Evolutionary conservation across 78 protist genomes (phyloP).

Genomic region (Dictyostelium capitatum): DNA sequence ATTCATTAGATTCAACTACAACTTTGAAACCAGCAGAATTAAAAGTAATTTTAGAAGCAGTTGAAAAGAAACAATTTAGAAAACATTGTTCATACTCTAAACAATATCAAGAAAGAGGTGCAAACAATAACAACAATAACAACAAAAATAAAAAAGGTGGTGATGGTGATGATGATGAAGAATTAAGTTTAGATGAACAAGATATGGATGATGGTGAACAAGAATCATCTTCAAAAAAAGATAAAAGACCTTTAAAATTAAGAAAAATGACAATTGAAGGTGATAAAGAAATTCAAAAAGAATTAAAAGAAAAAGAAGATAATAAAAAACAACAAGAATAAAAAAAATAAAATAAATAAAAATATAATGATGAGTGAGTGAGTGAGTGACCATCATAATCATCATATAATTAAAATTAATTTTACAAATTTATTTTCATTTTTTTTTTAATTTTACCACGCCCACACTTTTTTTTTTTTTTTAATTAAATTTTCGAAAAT

Average conservation of each 20-base stretch:
- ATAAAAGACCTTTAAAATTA: constrained; percentile 36
- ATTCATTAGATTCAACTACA: not conserved
- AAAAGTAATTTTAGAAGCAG: not conserved
- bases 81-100: constrained; percentile 16
- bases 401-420: too few relatives aligned
- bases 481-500: too few relatives aligned
- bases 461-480: too few relatives aligned
- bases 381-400: too few relatives aligned
- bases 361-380: too few relatives aligned
- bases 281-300: constrained; percentile 41
- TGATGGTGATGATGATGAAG: constrained; percentile 39
- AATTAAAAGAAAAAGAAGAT: constrained; percentile 17
- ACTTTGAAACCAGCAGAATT: not conserved
- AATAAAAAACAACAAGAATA: not conserved
- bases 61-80: constrained; percentile 38
- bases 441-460: too few relatives aligned
- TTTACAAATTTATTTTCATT: too few relatives aligned
- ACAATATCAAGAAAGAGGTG: not conserved
- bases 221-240: not conserved
- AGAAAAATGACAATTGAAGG: constrained; percentile 80
- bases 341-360: not conserved
- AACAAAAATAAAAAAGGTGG: not conserved
- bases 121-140: not conserved
- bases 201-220: constrained; percentile 18
- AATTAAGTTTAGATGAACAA: constrained; percentile 7